Evolutionary conservation across 441 rosid genomes (phyloP).

Genomic region (Adansonia grandidieri): DNA sequence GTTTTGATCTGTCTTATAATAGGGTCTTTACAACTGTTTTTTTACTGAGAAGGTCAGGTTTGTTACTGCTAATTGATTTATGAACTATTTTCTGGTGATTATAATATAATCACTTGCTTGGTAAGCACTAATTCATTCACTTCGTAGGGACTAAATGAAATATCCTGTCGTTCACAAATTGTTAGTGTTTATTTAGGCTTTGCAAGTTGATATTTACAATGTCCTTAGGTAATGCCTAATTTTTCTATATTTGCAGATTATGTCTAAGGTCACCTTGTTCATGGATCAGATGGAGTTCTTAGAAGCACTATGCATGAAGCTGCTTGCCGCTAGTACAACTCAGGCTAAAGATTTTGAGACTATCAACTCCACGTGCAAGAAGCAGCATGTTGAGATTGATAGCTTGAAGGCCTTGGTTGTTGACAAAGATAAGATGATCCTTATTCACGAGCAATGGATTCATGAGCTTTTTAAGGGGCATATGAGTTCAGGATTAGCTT

Average conservation of each 20-base stretch:
- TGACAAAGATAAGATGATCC: neutral
- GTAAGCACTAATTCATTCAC: slow-evolving; percentile 19
- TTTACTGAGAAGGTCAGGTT: neutral
- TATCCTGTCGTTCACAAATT: slow-evolving; percentile 45
- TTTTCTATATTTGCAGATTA: neutral
- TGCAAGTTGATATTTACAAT: neutral
- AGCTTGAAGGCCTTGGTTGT: neutral
- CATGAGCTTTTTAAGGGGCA: neutral
- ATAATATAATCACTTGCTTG: slow-evolving; percentile 6
- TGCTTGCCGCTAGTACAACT: neutral
- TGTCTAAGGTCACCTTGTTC: too few species aligned
- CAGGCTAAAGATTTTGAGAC: slow-evolving; percentile 1
- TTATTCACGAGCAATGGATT: neutral
- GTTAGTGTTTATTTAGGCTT: slow-evolving; percentile 9
- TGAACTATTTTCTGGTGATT: neutral
- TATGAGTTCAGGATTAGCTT: neutral
- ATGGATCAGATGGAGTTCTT: neutral
- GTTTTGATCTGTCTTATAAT: too few species aligned
- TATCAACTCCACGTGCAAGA: neutral
- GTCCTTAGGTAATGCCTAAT: neutral
- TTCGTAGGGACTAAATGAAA: slow-evolving; percentile 56
- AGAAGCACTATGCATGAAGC: neutral
- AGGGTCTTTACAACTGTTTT: neutral
- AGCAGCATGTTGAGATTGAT: neutral
- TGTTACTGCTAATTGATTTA: neutral